phyloP scores from a whole-genome alignment of 2,329 filamentous ascomycete species.

The Alternaria longipes region DNA sequence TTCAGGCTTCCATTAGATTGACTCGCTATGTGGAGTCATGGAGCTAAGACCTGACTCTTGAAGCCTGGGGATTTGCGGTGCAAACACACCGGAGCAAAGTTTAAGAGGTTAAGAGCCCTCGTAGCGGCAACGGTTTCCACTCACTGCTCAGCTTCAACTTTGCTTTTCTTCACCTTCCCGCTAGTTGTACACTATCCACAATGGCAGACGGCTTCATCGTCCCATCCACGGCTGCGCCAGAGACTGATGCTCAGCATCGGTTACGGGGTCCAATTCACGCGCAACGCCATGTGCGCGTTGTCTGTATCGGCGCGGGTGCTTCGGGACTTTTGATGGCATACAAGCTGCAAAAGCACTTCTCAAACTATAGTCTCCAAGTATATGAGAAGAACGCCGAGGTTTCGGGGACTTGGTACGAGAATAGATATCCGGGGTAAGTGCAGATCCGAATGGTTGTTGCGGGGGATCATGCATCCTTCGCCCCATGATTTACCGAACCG shows the following conservation, averaged over 20 bases:
- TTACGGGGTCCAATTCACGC: constrained; percentile 46
- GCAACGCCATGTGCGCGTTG: constrained; percentile 47
- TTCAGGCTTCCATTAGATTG: constrained; percentile 1
- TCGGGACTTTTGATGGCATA: constrained; percentile 60
- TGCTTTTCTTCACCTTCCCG: not conserved
- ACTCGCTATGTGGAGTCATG: constrained; percentile 14
- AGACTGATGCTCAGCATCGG: constrained; percentile 39
- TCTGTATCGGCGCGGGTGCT: constrained; percentile 60
- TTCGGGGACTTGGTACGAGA: constrained; percentile 63
- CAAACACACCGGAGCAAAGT: not conserved
- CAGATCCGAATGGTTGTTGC: constrained; percentile 1
- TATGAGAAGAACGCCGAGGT: constrained; percentile 62
- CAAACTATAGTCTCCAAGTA: constrained; percentile 53
- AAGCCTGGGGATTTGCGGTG: not conserved
- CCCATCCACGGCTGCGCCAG: constrained; percentile 30
- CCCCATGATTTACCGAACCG: constrained; percentile 9
- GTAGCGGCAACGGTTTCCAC: not conserved
- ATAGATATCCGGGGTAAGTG: constrained; percentile 55
- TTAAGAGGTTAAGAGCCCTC: constrained; percentile 14
- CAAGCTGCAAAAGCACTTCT: constrained; percentile 58
- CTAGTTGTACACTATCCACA: constrained; percentile 2
- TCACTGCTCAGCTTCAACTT: not conserved
- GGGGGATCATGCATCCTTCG: constrained; percentile 1
- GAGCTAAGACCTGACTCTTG: constrained; percentile 17
- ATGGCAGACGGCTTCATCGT: constrained; percentile 39